A percentile compares a stretch with the other conserved stretches of the same genome.
Evolutionary conservation across 805 yeast genomes (phyloP).

Genomic region (Brettanomyces bruxellensis): DNA sequence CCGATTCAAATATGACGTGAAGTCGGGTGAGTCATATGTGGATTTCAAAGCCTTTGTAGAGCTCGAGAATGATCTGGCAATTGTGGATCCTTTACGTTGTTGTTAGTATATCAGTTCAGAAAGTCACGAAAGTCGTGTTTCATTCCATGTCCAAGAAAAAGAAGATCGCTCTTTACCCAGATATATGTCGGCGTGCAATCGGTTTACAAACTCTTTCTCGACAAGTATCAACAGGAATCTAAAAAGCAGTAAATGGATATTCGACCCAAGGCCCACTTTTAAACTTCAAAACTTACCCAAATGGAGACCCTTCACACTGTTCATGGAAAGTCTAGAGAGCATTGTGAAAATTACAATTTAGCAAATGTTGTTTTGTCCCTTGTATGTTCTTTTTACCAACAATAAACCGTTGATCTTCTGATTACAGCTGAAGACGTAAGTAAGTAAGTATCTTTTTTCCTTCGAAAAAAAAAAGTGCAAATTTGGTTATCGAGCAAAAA

Average conservation of each 20-base stretch:
- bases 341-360: constrained; percentile 8
- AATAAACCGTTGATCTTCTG: too few species aligned
- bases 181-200: too few species aligned
- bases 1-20: constrained; percentile 67
- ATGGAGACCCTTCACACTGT: constrained; percentile 21
- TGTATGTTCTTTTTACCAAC: too few species aligned
- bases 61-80: constrained; percentile 42
- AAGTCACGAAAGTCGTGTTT: constrained; percentile 7
- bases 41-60: constrained; percentile 50
- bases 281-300: constrained; percentile 15
- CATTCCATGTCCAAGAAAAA: neutral
- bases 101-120: neutral
- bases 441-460: too few species aligned
- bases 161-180: neutral
- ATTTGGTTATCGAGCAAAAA: too few species aligned
- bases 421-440: too few species aligned
- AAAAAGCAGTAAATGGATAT: neutral
- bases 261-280: neutral
- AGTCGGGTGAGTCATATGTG: constrained; percentile 87
- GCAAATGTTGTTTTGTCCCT: too few species aligned
- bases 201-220: too few species aligned
- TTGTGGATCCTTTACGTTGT: constrained; percentile 8
- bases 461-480: too few species aligned
- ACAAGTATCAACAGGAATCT: too few species aligned
- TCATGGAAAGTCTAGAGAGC: constrained; percentile 24